Evolutionary conservation across 805 yeast genomes (phyloP).

Genomic region (Pichia cephalocereana): DNA sequence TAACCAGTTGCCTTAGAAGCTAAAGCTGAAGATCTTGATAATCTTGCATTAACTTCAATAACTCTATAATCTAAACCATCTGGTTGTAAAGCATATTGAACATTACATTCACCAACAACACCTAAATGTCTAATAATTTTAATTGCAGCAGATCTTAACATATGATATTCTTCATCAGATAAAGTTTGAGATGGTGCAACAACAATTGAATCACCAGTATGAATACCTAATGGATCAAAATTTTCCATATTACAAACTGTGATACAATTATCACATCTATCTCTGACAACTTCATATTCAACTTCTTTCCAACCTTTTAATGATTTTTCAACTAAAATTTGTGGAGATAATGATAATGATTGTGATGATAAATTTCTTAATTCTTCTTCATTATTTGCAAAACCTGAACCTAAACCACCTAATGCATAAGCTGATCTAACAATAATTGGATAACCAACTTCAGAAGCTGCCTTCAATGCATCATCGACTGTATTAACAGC

Average conservation of each 20-base stretch:
- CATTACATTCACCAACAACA: slow-evolving; percentile 98
- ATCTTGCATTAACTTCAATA: slow-evolving; percentile 94
- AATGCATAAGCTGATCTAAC: slow-evolving; percentile 96
- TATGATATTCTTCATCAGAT: slow-evolving; percentile 95
- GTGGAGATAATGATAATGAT: slow-evolving; percentile 85
- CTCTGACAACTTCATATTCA: slow-evolving; percentile 97
- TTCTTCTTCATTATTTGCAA: slow-evolving; percentile 78
- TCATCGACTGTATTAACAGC: slow-evolving; percentile 93
- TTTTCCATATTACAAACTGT: slow-evolving; percentile 99
- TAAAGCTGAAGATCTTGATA: slow-evolving; percentile 93
- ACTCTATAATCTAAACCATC: slow-evolving; percentile 93
- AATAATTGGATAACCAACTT: slow-evolving; percentile 90
- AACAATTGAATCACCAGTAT: slow-evolving; percentile 98
- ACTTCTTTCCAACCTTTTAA: slow-evolving; percentile 99
- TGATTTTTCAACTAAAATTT: slow-evolving; percentile 92
- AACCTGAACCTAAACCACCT: slow-evolving; percentile 98
- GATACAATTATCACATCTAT: slow-evolving; percentile 91
- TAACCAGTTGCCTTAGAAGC: slow-evolving; percentile 99
- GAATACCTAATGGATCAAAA: slow-evolving; percentile 96
- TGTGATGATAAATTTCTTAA: slow-evolving; percentile 81
- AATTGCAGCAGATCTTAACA: slow-evolving; percentile 96
- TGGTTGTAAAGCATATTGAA: slow-evolving; percentile 93
- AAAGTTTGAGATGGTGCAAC: slow-evolving; percentile 98
- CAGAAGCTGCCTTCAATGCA: slow-evolving; percentile 81
- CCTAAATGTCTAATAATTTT: slow-evolving; percentile 96